Base-by-base conservation (phyloP, 495 filamentous ascomycete genomes). In the Penicillium lividum region DNA sequence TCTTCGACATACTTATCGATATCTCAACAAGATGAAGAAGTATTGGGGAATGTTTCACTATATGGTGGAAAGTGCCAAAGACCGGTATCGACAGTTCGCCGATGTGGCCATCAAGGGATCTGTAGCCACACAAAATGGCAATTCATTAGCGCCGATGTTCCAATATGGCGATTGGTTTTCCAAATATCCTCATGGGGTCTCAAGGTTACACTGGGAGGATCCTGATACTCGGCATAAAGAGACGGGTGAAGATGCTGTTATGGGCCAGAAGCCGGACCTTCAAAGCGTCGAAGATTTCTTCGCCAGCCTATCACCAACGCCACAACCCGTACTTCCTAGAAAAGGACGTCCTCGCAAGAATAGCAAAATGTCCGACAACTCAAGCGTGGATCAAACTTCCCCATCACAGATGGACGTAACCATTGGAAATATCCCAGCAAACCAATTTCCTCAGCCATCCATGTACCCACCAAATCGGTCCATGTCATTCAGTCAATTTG, bases 121-220 rank as follows among this genome's bases (percentile, higher is more conserved):
- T 29, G 66, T 72, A 25, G 73, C 83, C 50, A 79, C 75, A 54
- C 79, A 84, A 51, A 73, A 85, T 40, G 85, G 84, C 22, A 83
- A 61, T 18, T 59, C 67, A 4, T 57, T 73, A 10, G 74, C 82
- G 2, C 74, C 77, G 11, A 90, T 97, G 70, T 93, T 97, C 76
- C 93, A 97, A 67, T 98, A 98, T 64, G 93, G 93, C 36, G 94
- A 98, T 72, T 98, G 94, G 94, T 97, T 97, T 66, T 86, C 93
- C 67, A 87, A 90, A 62, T 97, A 97, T 74, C 94, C 94, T 1
- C 91, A 94, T 64, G 94, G 94, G 10, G 90, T 97, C 22, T 90
- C 90, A 29, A 82, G 88, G 53, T 79, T 87, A 9, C 89, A 94
- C 71, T 94, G 89, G 73, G 89, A 93, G 61, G 91, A 93, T 59